Conservation (phyloP, 345 rosid species). For the Aquilaria sinensis region DNA sequence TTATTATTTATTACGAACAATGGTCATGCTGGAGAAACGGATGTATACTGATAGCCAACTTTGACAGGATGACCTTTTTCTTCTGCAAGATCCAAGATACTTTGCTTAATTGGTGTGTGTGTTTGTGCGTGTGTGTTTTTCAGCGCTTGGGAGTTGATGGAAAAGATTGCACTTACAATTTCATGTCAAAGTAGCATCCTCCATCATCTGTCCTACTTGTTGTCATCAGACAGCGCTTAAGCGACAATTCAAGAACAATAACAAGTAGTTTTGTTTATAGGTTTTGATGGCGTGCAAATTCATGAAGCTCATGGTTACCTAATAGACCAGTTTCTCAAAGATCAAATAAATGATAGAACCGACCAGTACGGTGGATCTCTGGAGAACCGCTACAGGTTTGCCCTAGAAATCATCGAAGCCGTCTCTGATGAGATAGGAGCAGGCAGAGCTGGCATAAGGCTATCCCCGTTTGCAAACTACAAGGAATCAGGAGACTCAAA, state of each 20-base stretch:
- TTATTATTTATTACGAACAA: background rate
- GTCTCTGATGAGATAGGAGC: conserved; percentile 59
- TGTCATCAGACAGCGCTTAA: too few species aligned
- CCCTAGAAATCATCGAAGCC: conserved; percentile 63
- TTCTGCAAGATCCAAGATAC: too few species aligned
- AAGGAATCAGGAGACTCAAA: conserved; percentile 54
- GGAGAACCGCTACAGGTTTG: conserved; percentile 56
- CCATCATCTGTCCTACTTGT: too few species aligned
- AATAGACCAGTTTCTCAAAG: conserved; percentile 67
- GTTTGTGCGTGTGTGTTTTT: too few species aligned
- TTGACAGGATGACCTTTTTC: too few species aligned
- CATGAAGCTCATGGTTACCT: conserved; percentile 69
- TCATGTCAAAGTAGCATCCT: too few species aligned
- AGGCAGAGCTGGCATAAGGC: conserved; percentile 63
- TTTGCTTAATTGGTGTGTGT: too few species aligned
- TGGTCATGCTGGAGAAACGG: too few species aligned
- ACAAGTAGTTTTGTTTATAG: conserved; percentile 14
- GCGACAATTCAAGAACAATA: background rate
- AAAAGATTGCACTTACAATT: too few species aligned
- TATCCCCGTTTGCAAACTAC: conserved; percentile 51
- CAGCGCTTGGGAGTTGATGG: too few species aligned
- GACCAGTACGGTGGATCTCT: conserved; percentile 66
- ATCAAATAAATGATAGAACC: conserved; percentile 56
- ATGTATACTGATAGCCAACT: too few species aligned
- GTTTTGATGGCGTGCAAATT: conserved; percentile 73